These are phyloP conservation scores for Paecilomyces formosus DNA, from an alignment of 2,329 filamentous ascomycete species.

Conservation along the genomic window DNA sequence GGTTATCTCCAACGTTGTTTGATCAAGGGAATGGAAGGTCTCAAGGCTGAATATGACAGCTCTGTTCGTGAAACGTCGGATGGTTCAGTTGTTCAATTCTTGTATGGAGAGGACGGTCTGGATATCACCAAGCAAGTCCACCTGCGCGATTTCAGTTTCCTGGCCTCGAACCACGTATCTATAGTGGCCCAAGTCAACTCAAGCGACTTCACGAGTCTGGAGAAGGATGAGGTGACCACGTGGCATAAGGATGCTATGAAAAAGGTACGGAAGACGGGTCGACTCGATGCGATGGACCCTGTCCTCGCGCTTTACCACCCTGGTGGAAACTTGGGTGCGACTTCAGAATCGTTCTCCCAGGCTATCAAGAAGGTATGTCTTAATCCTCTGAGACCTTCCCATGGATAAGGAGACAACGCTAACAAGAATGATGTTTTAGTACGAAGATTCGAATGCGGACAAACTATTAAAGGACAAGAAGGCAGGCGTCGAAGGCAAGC, in stretches of 20 bases:
- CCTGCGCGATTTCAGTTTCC: conserved; percentile 80
- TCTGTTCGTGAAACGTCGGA: conserved; percentile 84
- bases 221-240: conserved; percentile 59
- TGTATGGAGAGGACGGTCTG: conserved; percentile 93
- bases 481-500: conserved; percentile 34
- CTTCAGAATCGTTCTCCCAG: conserved; percentile 77
- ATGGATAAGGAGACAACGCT: conserved; percentile 6
- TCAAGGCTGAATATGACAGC: conserved; percentile 86
- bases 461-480: conserved; percentile 55
- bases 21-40: conserved; percentile 96
- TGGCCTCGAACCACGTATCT: conserved; percentile 77
- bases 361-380: conserved; percentile 53
- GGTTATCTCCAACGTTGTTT: conserved; percentile 95
- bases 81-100: conserved; percentile 85
- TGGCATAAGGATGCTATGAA: conserved; percentile 65
- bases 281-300: conserved; percentile 64
- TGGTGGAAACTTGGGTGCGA: conserved; percentile 71
- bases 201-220: conserved; percentile 46
- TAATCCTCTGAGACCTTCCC: not conserved
- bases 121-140: conserved; percentile 94
- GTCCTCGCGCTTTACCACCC: conserved; percentile 67
- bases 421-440: conserved; percentile 38
- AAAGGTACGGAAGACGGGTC: conserved; percentile 66
- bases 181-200: conserved; percentile 68
- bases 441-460: conserved; percentile 68